A percentile compares a stretch with the other conserved stretches of the same genome.
These are phyloP conservation scores for Tuber calosporum DNA, from an alignment of 495 filamentous ascomycete species.

Conservation along the genomic window DNA sequence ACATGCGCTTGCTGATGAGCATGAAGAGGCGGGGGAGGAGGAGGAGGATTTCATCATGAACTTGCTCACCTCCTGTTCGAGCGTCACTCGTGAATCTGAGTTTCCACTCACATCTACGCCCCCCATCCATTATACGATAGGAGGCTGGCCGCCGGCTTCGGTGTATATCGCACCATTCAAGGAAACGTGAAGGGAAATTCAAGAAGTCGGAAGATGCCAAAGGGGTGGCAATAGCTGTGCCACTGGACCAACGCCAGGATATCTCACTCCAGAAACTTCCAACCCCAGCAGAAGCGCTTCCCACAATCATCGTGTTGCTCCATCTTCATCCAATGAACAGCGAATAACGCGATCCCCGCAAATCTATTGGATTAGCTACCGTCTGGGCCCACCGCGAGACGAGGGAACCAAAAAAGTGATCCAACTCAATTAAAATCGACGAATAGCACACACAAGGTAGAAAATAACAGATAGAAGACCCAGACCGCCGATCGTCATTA, in stretches of 20 bases:
- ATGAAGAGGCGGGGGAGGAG: not conserved
- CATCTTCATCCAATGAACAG: not conserved
- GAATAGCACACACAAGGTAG: not conserved
- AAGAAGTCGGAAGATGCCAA: not conserved
- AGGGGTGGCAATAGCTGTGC: not conserved
- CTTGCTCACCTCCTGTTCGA: not conserved
- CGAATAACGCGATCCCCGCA: not conserved
- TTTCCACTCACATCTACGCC: not conserved
- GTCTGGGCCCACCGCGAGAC: not conserved
- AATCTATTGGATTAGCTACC: not conserved
- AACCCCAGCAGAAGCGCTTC: not conserved
- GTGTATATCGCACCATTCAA: not conserved
- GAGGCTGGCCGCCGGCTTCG: not conserved
- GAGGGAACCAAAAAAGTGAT: not conserved
- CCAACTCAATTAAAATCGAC: not conserved
- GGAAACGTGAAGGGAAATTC: not conserved
- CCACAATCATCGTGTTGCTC: not conserved
- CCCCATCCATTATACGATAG: not conserved
- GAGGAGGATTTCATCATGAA: not conserved
- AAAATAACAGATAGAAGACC: slow-evolving; percentile 4
- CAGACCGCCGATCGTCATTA: not conserved
- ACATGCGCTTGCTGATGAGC: not conserved
- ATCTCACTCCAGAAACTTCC: not conserved
- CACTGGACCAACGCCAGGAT: not conserved
- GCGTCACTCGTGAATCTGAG: not conserved